Evolutionary conservation across 305 asterid genomes (phyloP).

Genomic region (Galium porrigens): DNA sequence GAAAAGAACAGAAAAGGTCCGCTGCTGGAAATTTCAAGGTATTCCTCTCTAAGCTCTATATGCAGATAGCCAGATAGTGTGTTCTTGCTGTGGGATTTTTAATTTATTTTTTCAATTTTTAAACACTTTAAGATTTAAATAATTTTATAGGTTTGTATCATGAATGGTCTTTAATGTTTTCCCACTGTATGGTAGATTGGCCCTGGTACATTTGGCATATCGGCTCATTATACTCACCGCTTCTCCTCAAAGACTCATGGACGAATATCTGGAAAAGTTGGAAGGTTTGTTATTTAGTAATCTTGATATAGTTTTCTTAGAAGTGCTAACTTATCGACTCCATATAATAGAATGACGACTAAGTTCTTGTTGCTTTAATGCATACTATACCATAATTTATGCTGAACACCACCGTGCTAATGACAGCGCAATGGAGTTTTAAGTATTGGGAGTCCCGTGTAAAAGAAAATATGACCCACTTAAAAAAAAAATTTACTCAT

Average conservation of each 20-base stretch:
- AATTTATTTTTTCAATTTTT: background rate
- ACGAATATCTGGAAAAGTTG: constrained; percentile 63
- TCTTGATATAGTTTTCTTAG: constrained; percentile 7
- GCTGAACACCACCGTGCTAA: background rate
- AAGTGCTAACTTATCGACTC: background rate
- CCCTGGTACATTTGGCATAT: constrained; percentile 56
- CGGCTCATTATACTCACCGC: constrained; percentile 54
- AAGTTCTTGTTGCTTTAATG: background rate
- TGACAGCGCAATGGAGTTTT: background rate
- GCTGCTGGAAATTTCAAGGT: constrained; percentile 92
- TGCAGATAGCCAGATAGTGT: constrained; percentile 2
- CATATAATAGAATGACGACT: background rate
- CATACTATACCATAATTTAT: background rate
- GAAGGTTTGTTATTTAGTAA: constrained; percentile 40
- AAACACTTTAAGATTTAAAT: background rate
- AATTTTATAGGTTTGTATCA: background rate
- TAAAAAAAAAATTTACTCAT: too few relatives aligned
- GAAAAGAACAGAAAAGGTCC: constrained; percentile 53
- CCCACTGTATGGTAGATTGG: constrained; percentile 48
- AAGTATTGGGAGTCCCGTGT: background rate
- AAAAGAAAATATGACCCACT: background rate
- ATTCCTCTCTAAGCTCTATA: constrained; percentile 11
- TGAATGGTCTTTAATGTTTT: background rate
- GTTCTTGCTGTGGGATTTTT: background rate
- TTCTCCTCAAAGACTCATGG: constrained; percentile 88